Base-by-base conservation (phyloP, 352 stramenopile genomes). In the Pythium diclinum region DNA sequence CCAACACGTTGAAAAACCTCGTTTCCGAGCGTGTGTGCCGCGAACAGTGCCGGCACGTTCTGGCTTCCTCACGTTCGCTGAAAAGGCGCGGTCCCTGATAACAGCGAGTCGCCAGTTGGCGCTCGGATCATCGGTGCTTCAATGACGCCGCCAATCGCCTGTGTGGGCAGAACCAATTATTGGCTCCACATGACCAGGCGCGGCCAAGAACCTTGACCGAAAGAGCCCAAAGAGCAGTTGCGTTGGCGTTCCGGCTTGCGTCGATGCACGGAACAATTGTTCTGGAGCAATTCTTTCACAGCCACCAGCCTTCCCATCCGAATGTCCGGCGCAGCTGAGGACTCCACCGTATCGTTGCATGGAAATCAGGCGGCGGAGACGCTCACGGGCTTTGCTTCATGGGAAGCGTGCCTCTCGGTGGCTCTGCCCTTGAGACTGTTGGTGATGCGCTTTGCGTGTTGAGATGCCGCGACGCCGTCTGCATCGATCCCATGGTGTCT, bases 31-130 rank as follows among this genome's bases (percentile, higher is more conserved):
- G n/a, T 33, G 7, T n/a, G 13, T 47, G 52, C 52, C 38, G 14
- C 16, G 55, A 61, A 61, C 38, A 36, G n/a, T 61, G 11, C 34
- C 10, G 10, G 55, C 55, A 23, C 19, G 55, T 61, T 61, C 55
- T 30, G 53, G 34, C 53, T 59, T 32, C 17, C 19, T 47, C 16
- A 10, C 30, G n/a, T 46, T 17, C 33, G 2, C 53, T 40, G 55
- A 61, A 61, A 61, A 61, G 55, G 55, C 55, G 36, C 36, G 19
- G n/a, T 17, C 13, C 36, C 55, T 61, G 55, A 61, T 61, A 61
- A 61, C 38, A 19, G 55, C 55, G 55, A 61, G 33, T 28, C 38
- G 23, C 53, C 53, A 59, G 32, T 25, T 46, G 53, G 53, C 13
- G 28, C 11, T 23, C 16, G 49, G 49, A 56, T 56, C 49, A 56